Conservation (phyloP, 352 stramenopile genomes). For the Elongisporangium prolatum region DNA sequence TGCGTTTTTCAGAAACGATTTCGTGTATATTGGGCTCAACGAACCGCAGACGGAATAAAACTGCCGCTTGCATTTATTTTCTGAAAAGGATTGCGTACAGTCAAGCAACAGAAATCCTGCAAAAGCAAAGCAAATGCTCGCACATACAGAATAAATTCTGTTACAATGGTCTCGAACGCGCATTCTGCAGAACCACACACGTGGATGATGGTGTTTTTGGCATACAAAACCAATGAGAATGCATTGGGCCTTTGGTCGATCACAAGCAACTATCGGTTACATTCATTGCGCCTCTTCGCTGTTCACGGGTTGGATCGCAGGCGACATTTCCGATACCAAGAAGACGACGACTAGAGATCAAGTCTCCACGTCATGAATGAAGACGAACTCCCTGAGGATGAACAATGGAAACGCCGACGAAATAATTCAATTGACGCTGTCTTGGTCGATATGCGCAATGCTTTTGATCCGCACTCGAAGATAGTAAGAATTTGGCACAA, state of each 20-base stretch:
- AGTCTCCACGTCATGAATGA: background rate
- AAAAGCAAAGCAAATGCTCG: too few species aligned
- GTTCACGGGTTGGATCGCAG: too few species aligned
- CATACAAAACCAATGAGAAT: too few species aligned
- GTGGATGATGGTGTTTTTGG: too few species aligned
- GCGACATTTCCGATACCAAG: too few species aligned
- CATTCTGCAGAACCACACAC: too few species aligned
- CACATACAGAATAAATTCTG: too few species aligned
- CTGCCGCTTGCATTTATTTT: background rate
- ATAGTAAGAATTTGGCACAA: slow-evolving; percentile 47
- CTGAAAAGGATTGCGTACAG: background rate
- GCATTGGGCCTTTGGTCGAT: too few species aligned
- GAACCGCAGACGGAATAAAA: background rate
- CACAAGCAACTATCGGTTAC: too few species aligned
- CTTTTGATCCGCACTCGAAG: slow-evolving; percentile 43
- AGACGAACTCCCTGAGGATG: background rate
- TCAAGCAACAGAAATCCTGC: too few species aligned
- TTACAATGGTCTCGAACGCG: too few species aligned
- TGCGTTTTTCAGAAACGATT: background rate
- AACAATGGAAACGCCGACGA: background rate
- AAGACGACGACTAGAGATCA: too few species aligned
- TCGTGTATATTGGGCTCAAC: background rate
- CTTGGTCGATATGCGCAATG: slow-evolving; percentile 28
- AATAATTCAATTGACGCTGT: background rate
- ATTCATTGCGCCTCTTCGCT: background rate